Conservation (phyloP, 176 grass and related monocot species). For the Cymbopogon citratus region DNA sequence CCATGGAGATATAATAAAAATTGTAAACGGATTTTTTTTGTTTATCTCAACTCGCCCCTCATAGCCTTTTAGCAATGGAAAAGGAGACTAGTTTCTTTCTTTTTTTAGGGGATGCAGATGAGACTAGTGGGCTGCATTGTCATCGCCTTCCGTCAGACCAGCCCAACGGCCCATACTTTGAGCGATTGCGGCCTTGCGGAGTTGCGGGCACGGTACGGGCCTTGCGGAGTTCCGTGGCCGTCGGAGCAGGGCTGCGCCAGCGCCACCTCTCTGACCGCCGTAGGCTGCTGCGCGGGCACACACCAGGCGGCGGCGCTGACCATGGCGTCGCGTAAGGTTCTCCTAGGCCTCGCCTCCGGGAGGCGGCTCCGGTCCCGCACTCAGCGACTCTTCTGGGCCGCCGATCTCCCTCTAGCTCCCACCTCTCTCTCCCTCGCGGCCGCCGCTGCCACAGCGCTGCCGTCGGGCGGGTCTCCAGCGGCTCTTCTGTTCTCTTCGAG, state of each 20-base stretch:
- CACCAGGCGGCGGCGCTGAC: background rate
- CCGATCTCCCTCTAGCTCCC: slow-evolving; percentile 27
- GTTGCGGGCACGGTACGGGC: too few relatives aligned
- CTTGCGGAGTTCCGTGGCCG: too few relatives aligned
- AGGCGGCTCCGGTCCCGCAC: background rate
- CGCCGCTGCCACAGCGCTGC: background rate
- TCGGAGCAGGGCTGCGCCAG: background rate
- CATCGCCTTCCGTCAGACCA: background rate
- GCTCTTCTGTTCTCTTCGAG: slow-evolving; percentile 9
- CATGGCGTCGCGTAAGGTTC: slow-evolving; percentile 31
- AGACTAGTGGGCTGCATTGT: background rate
- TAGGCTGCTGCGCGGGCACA: background rate
- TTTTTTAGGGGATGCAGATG: too few relatives aligned
- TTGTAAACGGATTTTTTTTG: too few relatives aligned
- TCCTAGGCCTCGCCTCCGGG: background rate
- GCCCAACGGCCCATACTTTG: background rate
- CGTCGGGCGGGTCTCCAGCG: background rate
- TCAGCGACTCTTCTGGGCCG: background rate
- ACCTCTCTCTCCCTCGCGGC: background rate
- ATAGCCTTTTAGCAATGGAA: too few relatives aligned
- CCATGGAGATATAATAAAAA: background rate
- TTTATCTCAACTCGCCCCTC: too few relatives aligned
- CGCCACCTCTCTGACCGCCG: background rate
- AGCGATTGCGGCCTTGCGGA: too few relatives aligned
- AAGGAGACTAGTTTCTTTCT: too few relatives aligned